Evolutionary conservation across 1,139 yeast species (phyloP), one percentile per base, ranked within the genome.

Genomic region (Petasospora rhodanensis): DNA sequence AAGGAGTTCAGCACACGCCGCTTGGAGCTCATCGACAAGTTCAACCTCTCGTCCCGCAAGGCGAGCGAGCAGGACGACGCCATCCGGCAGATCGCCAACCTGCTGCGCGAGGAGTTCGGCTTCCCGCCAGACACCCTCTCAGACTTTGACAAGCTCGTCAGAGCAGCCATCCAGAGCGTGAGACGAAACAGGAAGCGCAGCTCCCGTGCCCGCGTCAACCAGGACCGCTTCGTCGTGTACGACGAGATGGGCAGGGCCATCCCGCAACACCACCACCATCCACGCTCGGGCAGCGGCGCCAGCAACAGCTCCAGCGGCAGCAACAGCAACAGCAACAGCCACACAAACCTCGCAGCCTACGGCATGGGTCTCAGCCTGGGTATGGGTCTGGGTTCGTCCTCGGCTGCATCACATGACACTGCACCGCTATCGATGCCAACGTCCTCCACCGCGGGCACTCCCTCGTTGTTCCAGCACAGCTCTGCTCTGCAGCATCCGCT

Each of bases 61-160:
- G 97, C 97, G 2, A 76, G 89, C 37, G 97, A 91, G 55, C 97
- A 91, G 56, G 96, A 89, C 47, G 76, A 70, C 20, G 80, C 82
- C 46, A 86, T 91, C 31, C 66, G 69, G 32, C 69, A 73, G 33
- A 93, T 93, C 22, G 95, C 97, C 0, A 74, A 76, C 37, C 70
- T 78, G 7, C 63, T 91, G 32, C 64, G 95, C 46, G 62, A 66
- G 3, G 97, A 91, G 60, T 91, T 85, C 51, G 74, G 76, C 12
- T 89, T 79, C 54, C 73, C 79, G 1, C 61, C 59, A 7, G 72
- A 70, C 4, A 66, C 73, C 18, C 61, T 76, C 23, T 61, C 66
- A 2, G 97, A 89, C 47, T 89, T 91, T 55, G 95, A 87, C 56
- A 82, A 81, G 55, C 69, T 91, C 27, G 96, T 91, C 0, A 66